phyloP scores from a whole-genome alignment of 2,329 filamentous ascomycete species.

The Cephalotrichum gorgonifer region DNA sequence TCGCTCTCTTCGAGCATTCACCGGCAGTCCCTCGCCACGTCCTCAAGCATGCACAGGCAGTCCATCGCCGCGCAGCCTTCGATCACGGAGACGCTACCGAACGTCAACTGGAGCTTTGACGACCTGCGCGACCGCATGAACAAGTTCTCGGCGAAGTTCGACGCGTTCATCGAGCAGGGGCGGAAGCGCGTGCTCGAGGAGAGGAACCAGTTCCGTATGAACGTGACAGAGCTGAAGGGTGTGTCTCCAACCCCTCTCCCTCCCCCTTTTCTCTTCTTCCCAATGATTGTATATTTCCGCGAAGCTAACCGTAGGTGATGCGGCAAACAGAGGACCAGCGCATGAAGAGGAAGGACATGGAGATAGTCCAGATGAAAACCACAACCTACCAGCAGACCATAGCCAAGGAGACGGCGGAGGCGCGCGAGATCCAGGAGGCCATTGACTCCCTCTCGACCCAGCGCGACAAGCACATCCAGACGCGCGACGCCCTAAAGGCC shows the following conservation, averaged over 20 bases:
- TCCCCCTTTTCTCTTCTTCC: neutral
- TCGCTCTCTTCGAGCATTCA: slow-evolving; percentile 55
- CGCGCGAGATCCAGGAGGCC: slow-evolving; percentile 59
- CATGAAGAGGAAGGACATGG: slow-evolving; percentile 79
- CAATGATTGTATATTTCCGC: neutral
- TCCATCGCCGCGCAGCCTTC: slow-evolving; percentile 50
- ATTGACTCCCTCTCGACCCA: slow-evolving; percentile 49
- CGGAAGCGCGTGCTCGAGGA: slow-evolving; percentile 85
- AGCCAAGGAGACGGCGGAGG: slow-evolving; percentile 68
- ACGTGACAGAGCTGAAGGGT: slow-evolving; percentile 85
- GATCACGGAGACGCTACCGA: slow-evolving; percentile 70
- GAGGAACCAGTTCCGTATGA: slow-evolving; percentile 87
- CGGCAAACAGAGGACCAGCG: slow-evolving; percentile 67
- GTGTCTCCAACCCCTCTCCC: slow-evolving; percentile 9
- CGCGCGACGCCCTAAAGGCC: slow-evolving; percentile 44
- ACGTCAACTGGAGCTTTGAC: slow-evolving; percentile 91
- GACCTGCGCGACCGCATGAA: slow-evolving; percentile 92
- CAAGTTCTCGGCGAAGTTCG: slow-evolving; percentile 82
- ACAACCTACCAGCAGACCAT: slow-evolving; percentile 62
- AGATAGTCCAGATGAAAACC: slow-evolving; percentile 66
- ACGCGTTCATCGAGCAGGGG: slow-evolving; percentile 86
- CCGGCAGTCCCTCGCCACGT: slow-evolving; percentile 46
- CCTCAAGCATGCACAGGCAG: slow-evolving; percentile 49
- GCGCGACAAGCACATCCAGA: slow-evolving; percentile 48
- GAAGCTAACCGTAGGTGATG: neutral